A percentile compares a stretch with the other conserved stretches of the same genome.
Conservation (phyloP, 768 basidiomycete species). For the Tephrocybe sp. region DNA sequence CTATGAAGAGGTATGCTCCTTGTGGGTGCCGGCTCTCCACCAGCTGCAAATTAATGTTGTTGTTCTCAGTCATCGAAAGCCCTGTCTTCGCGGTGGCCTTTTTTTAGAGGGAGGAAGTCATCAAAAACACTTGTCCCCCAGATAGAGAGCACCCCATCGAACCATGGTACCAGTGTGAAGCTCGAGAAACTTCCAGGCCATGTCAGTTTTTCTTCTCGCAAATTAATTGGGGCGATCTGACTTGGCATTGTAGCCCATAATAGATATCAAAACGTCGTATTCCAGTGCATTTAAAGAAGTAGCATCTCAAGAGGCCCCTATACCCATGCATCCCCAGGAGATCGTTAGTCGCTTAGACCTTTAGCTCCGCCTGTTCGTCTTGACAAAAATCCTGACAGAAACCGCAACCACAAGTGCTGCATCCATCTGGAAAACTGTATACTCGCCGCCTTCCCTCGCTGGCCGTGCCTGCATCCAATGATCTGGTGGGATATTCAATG, state of each 20-base stretch:
- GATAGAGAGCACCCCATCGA: conserved; percentile 1
- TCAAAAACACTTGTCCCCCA: conserved; percentile 1
- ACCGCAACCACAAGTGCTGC: no score
- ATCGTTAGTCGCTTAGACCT: not conserved
- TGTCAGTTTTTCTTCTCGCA: conserved; percentile 38
- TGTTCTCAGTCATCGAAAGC: not conserved
- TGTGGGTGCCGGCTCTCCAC: no score
- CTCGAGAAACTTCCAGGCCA: conserved; percentile 29
- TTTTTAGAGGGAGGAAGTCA: conserved; percentile 4
- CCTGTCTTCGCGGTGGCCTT: conserved; percentile 7
- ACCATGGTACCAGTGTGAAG: not conserved
- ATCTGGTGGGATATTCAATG: not conserved
- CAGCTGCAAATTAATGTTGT: not conserved
- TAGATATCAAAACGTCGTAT: not conserved
- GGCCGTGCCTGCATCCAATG: not conserved
- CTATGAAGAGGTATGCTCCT: conserved; percentile 1
- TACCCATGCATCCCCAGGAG: not conserved
- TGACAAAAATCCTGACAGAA: no score
- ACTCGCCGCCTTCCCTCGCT: no score
- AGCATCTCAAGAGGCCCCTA: not conserved
- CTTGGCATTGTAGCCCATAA: not conserved
- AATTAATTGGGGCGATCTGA: not conserved
- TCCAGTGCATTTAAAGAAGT: conserved; percentile 8
- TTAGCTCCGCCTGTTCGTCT: no score
- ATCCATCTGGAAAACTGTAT: no score